These are phyloP conservation scores for Pseudogymnoascus sp. DNA, from an alignment of 2,329 filamentous ascomycete species.

Conservation along the genomic window DNA sequence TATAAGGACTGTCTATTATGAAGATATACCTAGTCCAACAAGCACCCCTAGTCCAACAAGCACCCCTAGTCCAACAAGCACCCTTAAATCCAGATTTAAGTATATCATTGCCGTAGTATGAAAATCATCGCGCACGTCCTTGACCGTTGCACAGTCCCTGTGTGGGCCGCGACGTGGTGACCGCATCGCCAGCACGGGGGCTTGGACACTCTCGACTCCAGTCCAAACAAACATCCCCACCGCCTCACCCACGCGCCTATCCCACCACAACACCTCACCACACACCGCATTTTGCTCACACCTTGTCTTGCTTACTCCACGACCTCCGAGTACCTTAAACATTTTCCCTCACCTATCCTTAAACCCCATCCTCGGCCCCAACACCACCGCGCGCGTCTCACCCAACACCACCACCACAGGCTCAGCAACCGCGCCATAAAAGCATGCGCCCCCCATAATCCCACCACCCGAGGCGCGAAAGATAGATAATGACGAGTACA, in stretches of 20 bases:
- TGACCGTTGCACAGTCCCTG: neutral
- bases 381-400: neutral
- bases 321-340: neutral
- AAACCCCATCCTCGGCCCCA: neutral
- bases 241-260: neutral
- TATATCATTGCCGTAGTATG: neutral
- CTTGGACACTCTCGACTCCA: neutral
- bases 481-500: neutral
- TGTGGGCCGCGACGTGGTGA: neutral
- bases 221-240: slow-evolving; percentile 4
- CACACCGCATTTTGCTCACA: neutral
- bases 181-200: neutral
- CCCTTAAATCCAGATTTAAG: neutral
- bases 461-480: neutral
- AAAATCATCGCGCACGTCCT: neutral
- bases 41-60: neutral
- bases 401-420: neutral
- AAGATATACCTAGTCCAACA: neutral
- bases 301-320: neutral
- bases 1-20: neutral
- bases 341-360: neutral
- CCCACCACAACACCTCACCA: neutral
- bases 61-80: neutral
- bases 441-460: slow-evolving; percentile 1
- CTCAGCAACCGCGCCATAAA: neutral